Evolutionary conservation across 352 stramenopile genomes (phyloP).

Genomic region (Phytophthora kernoviae): DNA sequence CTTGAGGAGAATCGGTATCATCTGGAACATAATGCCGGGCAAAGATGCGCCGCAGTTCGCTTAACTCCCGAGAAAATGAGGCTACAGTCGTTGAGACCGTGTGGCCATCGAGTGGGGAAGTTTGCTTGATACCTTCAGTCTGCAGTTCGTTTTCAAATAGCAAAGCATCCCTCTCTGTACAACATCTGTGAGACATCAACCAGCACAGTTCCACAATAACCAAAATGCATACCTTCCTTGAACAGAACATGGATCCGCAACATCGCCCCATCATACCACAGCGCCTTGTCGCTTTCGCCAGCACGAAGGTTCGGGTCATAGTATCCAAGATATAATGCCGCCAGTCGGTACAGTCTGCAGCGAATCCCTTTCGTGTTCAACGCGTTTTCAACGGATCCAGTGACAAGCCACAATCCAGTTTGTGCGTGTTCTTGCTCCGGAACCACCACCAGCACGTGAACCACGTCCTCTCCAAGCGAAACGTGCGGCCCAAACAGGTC

Average conservation of each 20-base stretch:
- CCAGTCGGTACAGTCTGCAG: conserved; percentile 12
- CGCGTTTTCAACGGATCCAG: conserved; percentile 17
- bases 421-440: neutral
- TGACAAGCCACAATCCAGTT: conserved; percentile 11
- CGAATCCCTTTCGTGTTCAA: conserved; percentile 9
- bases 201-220: conserved; percentile 8
- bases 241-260: conserved; percentile 16
- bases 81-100: conserved; percentile 2
- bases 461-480: neutral
- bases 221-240: conserved; percentile 9
- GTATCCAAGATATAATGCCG: conserved; percentile 8
- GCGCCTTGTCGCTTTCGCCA: neutral
- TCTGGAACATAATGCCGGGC: conserved; percentile 3
- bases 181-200: too few species aligned
- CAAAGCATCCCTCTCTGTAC: conserved; percentile 14
- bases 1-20: conserved; percentile 15
- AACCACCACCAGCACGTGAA: conserved; percentile 18
- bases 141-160: conserved; percentile 10
- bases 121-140: conserved; percentile 1
- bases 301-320: conserved; percentile 7
- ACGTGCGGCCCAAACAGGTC: neutral
- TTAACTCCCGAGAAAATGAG: conserved; percentile 5
- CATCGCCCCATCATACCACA: conserved; percentile 12
- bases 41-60: conserved; percentile 8
- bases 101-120: conserved; percentile 1